Base-by-base conservation (phyloP, 2,329 filamentous ascomycete genomes). In the Colletotrichum nymphaeae region DNA sequence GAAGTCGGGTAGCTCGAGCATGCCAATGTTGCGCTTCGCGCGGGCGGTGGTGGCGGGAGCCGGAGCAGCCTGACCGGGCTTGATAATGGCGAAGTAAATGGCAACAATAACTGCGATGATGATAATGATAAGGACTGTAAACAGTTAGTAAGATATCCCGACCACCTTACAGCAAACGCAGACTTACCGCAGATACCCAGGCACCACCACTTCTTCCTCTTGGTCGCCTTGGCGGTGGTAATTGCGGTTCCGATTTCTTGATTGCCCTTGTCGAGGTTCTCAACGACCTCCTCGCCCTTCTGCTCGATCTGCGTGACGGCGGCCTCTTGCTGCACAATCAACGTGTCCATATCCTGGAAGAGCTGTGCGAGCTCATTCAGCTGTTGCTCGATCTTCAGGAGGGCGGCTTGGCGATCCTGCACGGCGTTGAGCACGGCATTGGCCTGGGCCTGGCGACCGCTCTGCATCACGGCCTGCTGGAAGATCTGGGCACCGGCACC, bases 191-290 rank as follows among this genome's bases (percentile, higher is more conserved):
- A 85, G 79, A 98, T 94, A 79, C 93, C 92, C 77, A 98, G 85
- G 87, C 95, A 98, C 82, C 94, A 95, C 95, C 95, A 98, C 93
- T 98, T 98, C 95, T 97, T 97, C 86, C 92, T 94, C 77, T 94
- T 90, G 63, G 93, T 94, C 78, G 91, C 90, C 81, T 93, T 89
- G 9, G 96, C 96, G 77, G 94, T 97, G 74, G 89, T 88, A 75
- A 98, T 93, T 14, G 95, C 95, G n/a, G 89, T 90, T 52, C 89
- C 91, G 73, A 98, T 93, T 83, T 98, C 91, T 75, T 91, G 89
- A 80, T 97, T 98, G 76, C 93, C 96, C 82, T 97, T 93, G 79
- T 93, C 91, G 60, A 98, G 90, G 82, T 98, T 94, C 71, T 93
- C 91, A 62, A 94, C 91, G 52, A 97, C 93, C 80, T 97, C 93